Conservation (phyloP, 1,139 yeast genomes). For the Candida labiduridarum region DNA sequence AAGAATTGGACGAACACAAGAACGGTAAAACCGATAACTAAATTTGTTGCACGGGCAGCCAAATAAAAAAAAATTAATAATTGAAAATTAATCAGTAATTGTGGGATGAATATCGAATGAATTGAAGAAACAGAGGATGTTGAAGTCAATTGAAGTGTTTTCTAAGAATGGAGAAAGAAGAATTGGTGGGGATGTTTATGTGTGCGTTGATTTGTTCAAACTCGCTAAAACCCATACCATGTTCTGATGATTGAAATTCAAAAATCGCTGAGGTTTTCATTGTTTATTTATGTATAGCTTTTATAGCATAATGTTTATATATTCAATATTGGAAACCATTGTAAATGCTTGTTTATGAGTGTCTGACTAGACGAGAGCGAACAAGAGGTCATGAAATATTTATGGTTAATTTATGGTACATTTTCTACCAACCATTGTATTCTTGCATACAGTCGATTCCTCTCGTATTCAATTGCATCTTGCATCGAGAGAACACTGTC, state of each 20-base stretch:
- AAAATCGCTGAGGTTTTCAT: neutral
- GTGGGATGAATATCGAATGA: too few relatives aligned
- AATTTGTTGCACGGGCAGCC: neutral
- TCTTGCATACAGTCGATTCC: too few relatives aligned
- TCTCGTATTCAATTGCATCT: too few relatives aligned
- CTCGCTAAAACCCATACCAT: neutral
- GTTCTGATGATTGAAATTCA: neutral
- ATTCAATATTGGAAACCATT: neutral
- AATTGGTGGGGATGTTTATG: neutral
- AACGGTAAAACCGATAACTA: constrained; percentile 22
- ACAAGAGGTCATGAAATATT: too few relatives aligned
- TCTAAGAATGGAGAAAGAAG: neutral
- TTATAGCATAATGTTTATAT: neutral
- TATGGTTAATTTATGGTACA: too few relatives aligned
- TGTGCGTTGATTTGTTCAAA: neutral
- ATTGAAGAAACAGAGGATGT: too few relatives aligned
- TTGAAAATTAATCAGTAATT: too few relatives aligned
- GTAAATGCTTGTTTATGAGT: too few relatives aligned
- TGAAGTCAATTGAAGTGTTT: too few relatives aligned
- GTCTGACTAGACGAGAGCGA: too few relatives aligned
- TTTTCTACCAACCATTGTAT: too few relatives aligned
- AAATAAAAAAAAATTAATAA: neutral
- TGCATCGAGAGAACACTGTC: too few relatives aligned
- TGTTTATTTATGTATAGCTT: constrained; percentile 1
- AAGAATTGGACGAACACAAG: constrained; percentile 40